Percentiles rank a stretch among this genome's conserved stretches.
These are phyloP conservation scores for Crucibulum laeve DNA, from an alignment of 768 basidiomycete species.

Conservation along the genomic window DNA sequence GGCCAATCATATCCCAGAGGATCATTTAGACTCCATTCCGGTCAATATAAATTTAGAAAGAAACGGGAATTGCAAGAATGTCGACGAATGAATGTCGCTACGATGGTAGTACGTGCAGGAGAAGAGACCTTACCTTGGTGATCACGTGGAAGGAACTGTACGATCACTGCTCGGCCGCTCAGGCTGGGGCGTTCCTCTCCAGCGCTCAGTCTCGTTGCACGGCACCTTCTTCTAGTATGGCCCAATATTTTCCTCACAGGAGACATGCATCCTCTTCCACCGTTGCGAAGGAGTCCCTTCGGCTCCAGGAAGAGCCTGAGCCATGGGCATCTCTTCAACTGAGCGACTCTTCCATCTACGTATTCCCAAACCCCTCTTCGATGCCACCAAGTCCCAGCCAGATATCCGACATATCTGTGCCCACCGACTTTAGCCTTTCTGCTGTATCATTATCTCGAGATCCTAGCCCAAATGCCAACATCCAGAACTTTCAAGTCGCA, in stretches of 20 bases:
- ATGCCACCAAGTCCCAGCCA: constrained; percentile 12
- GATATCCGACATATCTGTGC: constrained; percentile 8
- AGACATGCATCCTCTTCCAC: constrained; percentile 13
- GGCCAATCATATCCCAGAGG: too few species aligned
- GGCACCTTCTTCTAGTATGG: neutral
- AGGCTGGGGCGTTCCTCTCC: neutral
- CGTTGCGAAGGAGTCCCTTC: constrained; percentile 5
- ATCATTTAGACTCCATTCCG: too few species aligned
- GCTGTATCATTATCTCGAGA: constrained; percentile 7
- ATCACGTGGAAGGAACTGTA: too few species aligned
- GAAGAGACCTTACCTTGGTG: too few species aligned
- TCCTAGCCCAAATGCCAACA: neutral
- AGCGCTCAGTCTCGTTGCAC: neutral
- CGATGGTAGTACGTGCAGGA: too few species aligned
- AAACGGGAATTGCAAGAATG: too few species aligned
- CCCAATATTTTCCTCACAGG: neutral
- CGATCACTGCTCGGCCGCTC: too few species aligned
- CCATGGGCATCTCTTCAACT: neutral
- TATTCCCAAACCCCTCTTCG: constrained; percentile 16
- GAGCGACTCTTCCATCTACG: constrained; percentile 8
- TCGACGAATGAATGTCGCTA: too few species aligned
- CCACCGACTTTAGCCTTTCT: constrained; percentile 6
- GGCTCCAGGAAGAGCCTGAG: neutral
- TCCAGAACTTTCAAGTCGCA: neutral
- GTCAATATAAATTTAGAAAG: too few species aligned